Base-by-base conservation (phyloP, 768 basidiomycete species). In the Inosperma sp. region DNA sequence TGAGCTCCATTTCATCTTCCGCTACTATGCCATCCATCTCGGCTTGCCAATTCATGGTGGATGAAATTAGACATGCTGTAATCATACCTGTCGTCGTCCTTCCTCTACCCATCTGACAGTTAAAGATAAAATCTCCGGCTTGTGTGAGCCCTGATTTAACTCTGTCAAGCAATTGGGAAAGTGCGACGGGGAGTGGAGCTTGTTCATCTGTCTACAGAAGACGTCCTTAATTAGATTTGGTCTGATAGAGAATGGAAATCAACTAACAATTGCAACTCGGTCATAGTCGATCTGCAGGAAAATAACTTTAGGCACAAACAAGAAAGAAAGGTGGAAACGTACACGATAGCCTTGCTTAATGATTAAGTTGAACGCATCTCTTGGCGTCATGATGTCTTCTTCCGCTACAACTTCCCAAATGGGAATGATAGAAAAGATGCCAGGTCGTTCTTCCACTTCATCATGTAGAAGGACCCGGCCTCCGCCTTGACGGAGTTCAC, bases 21-120 rank as follows among this genome's bases (percentile, higher is more conserved):
- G 60, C 65, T 22, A 69, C 59, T 22, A 29, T 37, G 23, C 67
- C 66, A 43, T 76, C 72, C 48, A 73, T 68, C 23, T 61, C 45
- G n/a, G 68, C 75, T 34, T 71, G 64, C 82, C 86, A 86, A 43
- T 75, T 72, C 68, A 79, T 71, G 7, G 80, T 80, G 2, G 82
- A 88, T 9, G 92, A 86, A 46, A 96, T 88, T 21, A 97, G 72
- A 49, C 85, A 89, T 0, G 91, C 90, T 21, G 85, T 83, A 50
- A 93, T 81, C 93, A 97, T 98, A 5, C 96, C 96, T 0, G 93
- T 97, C 0, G 96, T 99, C 5, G 96, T 99, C 31, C 88, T 76
- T 13, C 84, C 88, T 49, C 88, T 74, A 19, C 90, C 90, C 93
- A 97, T 95, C 67, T 98, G 96, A 67, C 96, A 99, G 59, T 98